Conservation (phyloP, 1,284 basidiomycete genomes). For the Cerioporus squamosus region DNA sequence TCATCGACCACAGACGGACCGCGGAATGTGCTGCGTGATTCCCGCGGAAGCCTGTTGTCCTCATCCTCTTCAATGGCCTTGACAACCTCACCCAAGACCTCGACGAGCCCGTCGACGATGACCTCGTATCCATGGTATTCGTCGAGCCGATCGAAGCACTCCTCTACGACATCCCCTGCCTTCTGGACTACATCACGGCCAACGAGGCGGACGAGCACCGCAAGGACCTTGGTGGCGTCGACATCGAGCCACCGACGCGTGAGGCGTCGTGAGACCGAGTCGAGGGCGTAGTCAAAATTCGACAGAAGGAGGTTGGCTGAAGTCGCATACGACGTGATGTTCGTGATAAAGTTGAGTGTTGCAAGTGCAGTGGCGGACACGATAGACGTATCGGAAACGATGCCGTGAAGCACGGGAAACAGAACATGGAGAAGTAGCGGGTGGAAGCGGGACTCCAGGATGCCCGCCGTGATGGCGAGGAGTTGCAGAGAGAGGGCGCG, state of each 20-base stretch:
- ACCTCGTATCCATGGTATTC: conserved; percentile 91
- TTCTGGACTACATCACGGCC: conserved; percentile 84
- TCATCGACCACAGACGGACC: conserved; percentile 20
- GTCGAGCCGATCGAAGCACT: conserved; percentile 92
- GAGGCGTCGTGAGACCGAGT: conserved; percentile 82
- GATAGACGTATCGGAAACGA: conserved; percentile 71
- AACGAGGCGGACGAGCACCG: conserved; percentile 82
- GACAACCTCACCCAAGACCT: conserved; percentile 81
- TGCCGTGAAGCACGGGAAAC: conserved; percentile 84
- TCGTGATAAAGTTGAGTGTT: conserved; percentile 71
- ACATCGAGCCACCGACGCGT: conserved; percentile 78
- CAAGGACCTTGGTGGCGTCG: conserved; percentile 80
- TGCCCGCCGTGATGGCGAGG: conserved; percentile 68
- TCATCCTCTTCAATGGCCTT: conserved; percentile 67
- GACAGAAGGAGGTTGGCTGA: conserved; percentile 85
- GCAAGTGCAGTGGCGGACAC: conserved; percentile 75
- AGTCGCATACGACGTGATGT: conserved; percentile 79
- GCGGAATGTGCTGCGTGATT: not conserved
- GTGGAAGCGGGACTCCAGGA: conserved; percentile 69
- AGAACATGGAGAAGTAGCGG: conserved; percentile 78
- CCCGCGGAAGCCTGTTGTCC: conserved; percentile 26
- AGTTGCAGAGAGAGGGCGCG: conserved; percentile 71
- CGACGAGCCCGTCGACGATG: conserved; percentile 86
- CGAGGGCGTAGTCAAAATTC: conserved; percentile 94
- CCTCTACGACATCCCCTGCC: conserved; percentile 91